Percentiles rank a stretch among this genome's conserved stretches.
phyloP scores from a whole-genome alignment of 352 stramenopile species.

The Phytophthora megakarya region DNA sequence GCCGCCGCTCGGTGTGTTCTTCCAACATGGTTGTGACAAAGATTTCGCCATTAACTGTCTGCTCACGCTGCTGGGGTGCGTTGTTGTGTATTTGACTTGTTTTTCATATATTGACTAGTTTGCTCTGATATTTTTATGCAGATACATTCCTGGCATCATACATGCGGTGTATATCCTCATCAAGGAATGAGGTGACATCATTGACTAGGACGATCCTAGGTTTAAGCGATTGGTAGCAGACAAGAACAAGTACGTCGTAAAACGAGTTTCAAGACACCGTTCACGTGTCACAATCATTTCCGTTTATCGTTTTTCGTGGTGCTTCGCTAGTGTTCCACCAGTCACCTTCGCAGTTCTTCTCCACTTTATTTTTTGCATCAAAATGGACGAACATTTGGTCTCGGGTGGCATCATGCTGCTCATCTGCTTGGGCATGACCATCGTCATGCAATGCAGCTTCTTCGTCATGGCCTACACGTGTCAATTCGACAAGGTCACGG shows the following conservation, averaged over 20 bases:
- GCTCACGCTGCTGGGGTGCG: slow-evolving; percentile 60
- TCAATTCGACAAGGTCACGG: slow-evolving; percentile 74
- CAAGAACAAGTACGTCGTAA: neutral
- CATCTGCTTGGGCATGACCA: slow-evolving; percentile 52
- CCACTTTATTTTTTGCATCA: too few species aligned
- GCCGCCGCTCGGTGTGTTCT: slow-evolving; percentile 54
- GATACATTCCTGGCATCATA: slow-evolving; percentile 62
- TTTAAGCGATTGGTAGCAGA: neutral
- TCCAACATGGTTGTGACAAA: slow-evolving; percentile 59
- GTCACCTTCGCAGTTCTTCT: too few species aligned
- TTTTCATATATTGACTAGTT: neutral
- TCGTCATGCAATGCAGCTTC: slow-evolving; percentile 62
- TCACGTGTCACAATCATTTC: slow-evolving; percentile 8
- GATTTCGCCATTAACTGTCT: slow-evolving; percentile 67
- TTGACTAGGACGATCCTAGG: neutral
- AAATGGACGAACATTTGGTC: slow-evolving; percentile 33
- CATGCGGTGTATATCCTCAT: slow-evolving; percentile 61
- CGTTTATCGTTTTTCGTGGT: neutral
- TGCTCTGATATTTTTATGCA: slow-evolving; percentile 5
- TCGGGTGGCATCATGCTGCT: slow-evolving; percentile 47
- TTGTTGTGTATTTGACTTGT: neutral
- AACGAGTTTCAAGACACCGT: neutral
- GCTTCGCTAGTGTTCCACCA: slow-evolving; percentile 21
- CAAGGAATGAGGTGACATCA: slow-evolving; percentile 37
- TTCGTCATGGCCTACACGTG: slow-evolving; percentile 62